Conservation (phyloP, 2,329 filamentous ascomycete species). For the Lachnellula cervina region DNA sequence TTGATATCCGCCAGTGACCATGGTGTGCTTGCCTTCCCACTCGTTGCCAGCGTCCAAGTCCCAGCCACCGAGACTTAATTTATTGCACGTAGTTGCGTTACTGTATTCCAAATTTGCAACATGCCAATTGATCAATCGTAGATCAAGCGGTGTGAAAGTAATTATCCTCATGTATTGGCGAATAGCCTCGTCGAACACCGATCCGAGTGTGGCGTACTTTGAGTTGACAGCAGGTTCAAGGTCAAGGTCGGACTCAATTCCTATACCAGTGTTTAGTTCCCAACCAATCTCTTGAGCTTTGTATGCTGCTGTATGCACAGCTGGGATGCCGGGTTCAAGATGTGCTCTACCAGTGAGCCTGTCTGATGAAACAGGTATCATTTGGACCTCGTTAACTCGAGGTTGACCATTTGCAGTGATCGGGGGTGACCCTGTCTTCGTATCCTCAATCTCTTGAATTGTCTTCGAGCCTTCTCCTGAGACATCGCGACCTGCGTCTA, state of each 20-base stretch:
- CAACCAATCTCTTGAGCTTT: constrained; percentile 81
- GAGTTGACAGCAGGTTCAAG: constrained; percentile 61
- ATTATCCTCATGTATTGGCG: constrained; percentile 80
- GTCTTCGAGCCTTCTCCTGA: constrained; percentile 64
- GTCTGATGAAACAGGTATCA: constrained; percentile 61
- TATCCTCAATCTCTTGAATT: constrained; percentile 69
- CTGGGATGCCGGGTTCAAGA: constrained; percentile 63
- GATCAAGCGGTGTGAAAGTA: constrained; percentile 78
- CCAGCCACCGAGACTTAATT: constrained; percentile 85
- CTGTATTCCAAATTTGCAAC: constrained; percentile 97
- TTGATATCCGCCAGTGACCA: constrained; percentile 91
- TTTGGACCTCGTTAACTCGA: constrained; percentile 39
- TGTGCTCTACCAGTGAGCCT: constrained; percentile 69
- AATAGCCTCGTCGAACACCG: constrained; percentile 89
- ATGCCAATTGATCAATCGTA: constrained; percentile 94
- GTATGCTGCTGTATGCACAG: constrained; percentile 67
- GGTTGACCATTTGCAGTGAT: constrained; percentile 38
- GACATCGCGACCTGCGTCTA: constrained; percentile 78
- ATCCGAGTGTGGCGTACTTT: constrained; percentile 70
- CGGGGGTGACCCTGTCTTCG: constrained; percentile 49
- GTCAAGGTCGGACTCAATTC: constrained; percentile 63
- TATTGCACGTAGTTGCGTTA: constrained; percentile 83
- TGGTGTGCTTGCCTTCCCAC: constrained; percentile 90
- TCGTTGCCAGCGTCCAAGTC: constrained; percentile 98
- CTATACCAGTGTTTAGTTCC: constrained; percentile 61